Evolutionary conservation across 345 rosid species (phyloP), one percentile per base, ranked within the genome.

Genomic region (Chamaenerion angustifolium): DNA sequence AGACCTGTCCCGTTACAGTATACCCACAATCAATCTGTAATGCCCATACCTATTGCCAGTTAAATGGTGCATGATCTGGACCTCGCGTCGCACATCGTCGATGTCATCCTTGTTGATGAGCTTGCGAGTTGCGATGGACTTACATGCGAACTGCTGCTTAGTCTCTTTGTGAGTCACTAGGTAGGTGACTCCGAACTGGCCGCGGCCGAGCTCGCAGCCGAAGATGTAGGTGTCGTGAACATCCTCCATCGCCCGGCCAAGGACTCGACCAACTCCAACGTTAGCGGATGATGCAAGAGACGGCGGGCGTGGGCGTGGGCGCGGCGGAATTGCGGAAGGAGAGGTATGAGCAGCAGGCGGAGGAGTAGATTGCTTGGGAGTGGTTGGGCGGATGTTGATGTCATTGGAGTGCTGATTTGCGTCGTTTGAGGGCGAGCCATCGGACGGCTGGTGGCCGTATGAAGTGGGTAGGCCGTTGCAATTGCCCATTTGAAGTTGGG

Each of bases 61-160:
- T 42, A 92, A 82, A 66, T 92, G 98, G 60, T 92, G 71, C 98
- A 92, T 92, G 74, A 90, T 86, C 89, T 90, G 98, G 57, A 90
- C 96, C 71, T 90, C 98, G 27, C 98, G 94, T 51, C 85, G 94
- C 46, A 86, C 80, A 42, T 90, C 98, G 31, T 90, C 93, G 17
- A 86, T 61, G 68, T 86, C 98, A 41, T 90, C 98, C 27, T 71
- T 73, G 62, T 76, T 70, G 60, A 78, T 61, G 58, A 90, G 93
- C 55, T 79, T 89, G 51, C 98, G 79, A 12, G 82, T 64, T 23
- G 98, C 81, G 62, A 90, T 83, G 14, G 96, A 92, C 69, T 92
- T 92, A 65, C 98, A 86, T 11, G 98, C 98, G 60, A 83, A 81
- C 40, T 61, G 66, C 60, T 78, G 64, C 8, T 75, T 67, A 14